Conservation (phyloP, 208 protist species). For the Vickermania spadyakhi region DNA sequence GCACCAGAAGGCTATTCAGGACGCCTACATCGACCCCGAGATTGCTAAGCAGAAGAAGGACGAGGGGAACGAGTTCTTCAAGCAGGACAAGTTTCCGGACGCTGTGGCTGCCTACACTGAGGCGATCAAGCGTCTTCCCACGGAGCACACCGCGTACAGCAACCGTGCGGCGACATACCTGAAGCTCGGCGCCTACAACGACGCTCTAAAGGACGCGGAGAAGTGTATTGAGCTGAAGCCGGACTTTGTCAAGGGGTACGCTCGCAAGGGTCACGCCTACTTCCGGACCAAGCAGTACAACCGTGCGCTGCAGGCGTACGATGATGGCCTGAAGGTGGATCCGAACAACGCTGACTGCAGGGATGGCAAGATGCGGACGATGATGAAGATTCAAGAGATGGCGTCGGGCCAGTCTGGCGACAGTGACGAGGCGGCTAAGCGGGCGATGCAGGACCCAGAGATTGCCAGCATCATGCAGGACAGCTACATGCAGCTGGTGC, state of each 20-base stretch:
- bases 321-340: constrained; percentile 91
- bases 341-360: constrained; percentile 84
- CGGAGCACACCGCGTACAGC: constrained; percentile 91
- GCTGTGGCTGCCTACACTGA: constrained; percentile 91
- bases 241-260: constrained; percentile 92
- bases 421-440: constrained; percentile 83
- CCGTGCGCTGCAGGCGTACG: constrained; percentile 93
- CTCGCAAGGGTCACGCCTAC: constrained; percentile 84
- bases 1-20: constrained; percentile 72
- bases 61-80: constrained; percentile 95
- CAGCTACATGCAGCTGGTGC: constrained; percentile 88
- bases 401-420: constrained; percentile 62
- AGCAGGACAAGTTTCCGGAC: constrained; percentile 92
- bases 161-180: constrained; percentile 95
- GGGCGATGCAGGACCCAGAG: constrained; percentile 93
- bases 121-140: constrained; percentile 92
- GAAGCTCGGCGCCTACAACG: constrained; percentile 93
- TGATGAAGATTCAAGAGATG: constrained; percentile 90
- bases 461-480: constrained; percentile 91
- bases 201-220: constrained; percentile 93
- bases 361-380: constrained; percentile 79
- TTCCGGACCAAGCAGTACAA: constrained; percentile 95
- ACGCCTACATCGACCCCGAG: constrained; percentile 90
- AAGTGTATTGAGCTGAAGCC: constrained; percentile 93
- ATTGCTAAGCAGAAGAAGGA: constrained; percentile 87